phyloP scores from a whole-genome alignment of 768 basidiomycete species.

The Paxillus involutus region DNA sequence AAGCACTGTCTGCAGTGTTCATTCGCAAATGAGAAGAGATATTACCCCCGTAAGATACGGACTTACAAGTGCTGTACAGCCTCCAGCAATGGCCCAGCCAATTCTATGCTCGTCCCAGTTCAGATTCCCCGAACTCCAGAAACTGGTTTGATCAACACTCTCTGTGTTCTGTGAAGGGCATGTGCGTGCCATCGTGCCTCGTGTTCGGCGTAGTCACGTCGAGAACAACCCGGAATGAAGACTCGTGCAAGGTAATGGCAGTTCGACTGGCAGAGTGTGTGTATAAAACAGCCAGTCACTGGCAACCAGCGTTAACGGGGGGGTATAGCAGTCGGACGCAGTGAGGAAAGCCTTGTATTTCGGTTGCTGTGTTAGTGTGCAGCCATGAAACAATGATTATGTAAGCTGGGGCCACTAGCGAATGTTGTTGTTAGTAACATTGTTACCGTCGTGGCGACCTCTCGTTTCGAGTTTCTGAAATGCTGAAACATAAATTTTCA shows the following conservation, averaged over 20 bases:
- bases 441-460: too few relatives aligned
- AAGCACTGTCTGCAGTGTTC: slow-evolving; percentile 49
- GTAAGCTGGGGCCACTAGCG: neutral
- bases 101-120: slow-evolving; percentile 66
- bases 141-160: slow-evolving; percentile 55
- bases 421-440: too few relatives aligned
- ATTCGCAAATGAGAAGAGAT: neutral
- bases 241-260: slow-evolving; percentile 6
- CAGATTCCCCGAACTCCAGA: slow-evolving; percentile 55
- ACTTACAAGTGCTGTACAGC: slow-evolving; percentile 55
- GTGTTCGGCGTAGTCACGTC: neutral
- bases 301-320: slow-evolving; percentile 3
- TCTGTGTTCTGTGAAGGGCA: slow-evolving; percentile 55
- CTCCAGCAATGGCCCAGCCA: slow-evolving; percentile 74
- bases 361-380: neutral
- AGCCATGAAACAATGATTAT: neutral
- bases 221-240: neutral
- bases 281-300: slow-evolving; percentile 6
- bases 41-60: slow-evolving; percentile 2
- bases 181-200: slow-evolving; percentile 21
- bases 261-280: slow-evolving; percentile 1
- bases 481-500: too few relatives aligned
- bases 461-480: too few relatives aligned
- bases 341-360: neutral
- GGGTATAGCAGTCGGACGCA: neutral